Conservation (phyloP, 2,329 filamentous ascomycete genomes). For the Exserohilum turcica region DNA sequence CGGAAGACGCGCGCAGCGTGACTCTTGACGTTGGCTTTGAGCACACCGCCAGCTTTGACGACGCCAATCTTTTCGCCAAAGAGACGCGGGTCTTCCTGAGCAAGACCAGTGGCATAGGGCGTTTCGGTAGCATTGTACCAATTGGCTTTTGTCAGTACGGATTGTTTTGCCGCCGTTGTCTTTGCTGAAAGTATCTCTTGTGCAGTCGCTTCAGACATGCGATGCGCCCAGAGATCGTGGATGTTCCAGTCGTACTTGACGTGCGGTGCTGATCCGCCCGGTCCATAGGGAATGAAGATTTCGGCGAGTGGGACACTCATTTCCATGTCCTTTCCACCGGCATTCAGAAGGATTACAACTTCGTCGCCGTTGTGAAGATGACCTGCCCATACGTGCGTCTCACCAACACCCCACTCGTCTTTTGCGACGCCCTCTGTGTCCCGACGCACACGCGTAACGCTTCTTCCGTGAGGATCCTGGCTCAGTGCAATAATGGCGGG, state of each 20-base stretch:
- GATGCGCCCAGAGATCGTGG: conserved; percentile 32
- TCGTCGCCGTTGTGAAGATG: conserved; percentile 29
- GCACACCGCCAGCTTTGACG: conserved; percentile 23
- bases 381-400: conserved; percentile 34
- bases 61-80: conserved; percentile 33
- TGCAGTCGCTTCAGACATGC: conserved; percentile 24
- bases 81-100: conserved; percentile 22
- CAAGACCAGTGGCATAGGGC: conserved; percentile 27
- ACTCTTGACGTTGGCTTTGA: conserved; percentile 26
- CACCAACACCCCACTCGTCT: conserved; percentile 31
- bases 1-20: conserved; percentile 29
- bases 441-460: conserved; percentile 27
- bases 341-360: conserved; percentile 29
- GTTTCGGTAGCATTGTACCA: conserved; percentile 33
- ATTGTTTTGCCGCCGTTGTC: conserved; percentile 12
- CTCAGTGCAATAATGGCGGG: conserved; percentile 35
- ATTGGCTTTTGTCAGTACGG: conserved; percentile 21
- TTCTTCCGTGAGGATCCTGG: conserved; percentile 31
- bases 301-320: conserved; percentile 30
- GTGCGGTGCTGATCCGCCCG: conserved; percentile 31
- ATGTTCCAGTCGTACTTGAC: conserved; percentile 31
- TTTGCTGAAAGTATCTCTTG: conserved; percentile 20
- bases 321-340: conserved; percentile 23
- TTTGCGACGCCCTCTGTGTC: conserved; percentile 25
- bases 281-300: conserved; percentile 32